Conservation (phyloP, 805 yeast species). For the Deakozyma indianensis region DNA sequence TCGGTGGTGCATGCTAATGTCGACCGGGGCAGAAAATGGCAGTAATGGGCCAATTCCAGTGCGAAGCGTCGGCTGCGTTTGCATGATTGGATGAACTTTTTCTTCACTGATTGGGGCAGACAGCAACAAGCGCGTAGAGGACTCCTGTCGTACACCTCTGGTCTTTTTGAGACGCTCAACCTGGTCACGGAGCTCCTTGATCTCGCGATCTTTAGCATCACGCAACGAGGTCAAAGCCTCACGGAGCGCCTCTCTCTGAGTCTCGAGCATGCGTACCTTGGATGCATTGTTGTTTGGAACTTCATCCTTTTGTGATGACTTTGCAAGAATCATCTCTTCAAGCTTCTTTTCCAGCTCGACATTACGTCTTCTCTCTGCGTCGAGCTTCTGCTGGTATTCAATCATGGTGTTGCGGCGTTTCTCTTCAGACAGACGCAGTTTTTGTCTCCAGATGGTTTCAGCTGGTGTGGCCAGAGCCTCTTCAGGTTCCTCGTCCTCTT, state of each 20-base stretch:
- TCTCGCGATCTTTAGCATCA: slow-evolving; percentile 12
- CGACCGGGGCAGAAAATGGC: neutral
- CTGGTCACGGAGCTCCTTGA: slow-evolving; percentile 6
- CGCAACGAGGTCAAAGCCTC: slow-evolving; percentile 10
- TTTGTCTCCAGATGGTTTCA: slow-evolving; percentile 3
- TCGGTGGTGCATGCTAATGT: neutral
- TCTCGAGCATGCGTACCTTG: slow-evolving; percentile 10
- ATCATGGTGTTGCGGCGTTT: slow-evolving; percentile 7
- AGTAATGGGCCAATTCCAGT: slow-evolving; percentile 1
- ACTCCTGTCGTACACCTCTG: neutral
- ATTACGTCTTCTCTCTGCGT: slow-evolving; percentile 9
- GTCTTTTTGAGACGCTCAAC: slow-evolving; percentile 1
- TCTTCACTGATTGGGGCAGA: neutral
- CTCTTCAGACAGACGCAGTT: slow-evolving; percentile 11
- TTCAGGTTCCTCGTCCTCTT: slow-evolving; percentile 2
- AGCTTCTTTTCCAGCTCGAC: slow-evolving; percentile 9
- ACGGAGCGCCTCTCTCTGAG: slow-evolving; percentile 12
- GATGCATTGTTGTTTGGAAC: neutral
- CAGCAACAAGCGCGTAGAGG: neutral
- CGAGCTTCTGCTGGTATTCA: slow-evolving; percentile 13
- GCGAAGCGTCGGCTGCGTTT: neutral
- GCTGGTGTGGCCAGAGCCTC: neutral
- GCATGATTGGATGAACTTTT: neutral
- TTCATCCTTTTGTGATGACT: neutral
- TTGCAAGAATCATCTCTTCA: slow-evolving; percentile 4